phyloP scores from a whole-genome alignment of 768 basidiomycete species.

The Suillus plorans region DNA sequence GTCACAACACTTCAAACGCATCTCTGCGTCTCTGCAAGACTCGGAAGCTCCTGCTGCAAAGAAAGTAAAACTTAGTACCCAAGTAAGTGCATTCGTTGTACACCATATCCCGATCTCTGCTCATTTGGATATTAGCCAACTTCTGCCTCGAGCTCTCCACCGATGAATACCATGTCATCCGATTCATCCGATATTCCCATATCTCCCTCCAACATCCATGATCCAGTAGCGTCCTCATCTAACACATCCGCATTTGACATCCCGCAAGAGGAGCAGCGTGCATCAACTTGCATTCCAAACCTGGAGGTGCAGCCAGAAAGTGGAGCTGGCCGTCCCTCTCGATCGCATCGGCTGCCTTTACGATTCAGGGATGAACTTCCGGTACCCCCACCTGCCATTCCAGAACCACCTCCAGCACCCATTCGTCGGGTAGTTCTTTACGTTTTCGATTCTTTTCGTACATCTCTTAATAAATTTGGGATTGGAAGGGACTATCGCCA shows the following conservation, averaged over 20 bases:
- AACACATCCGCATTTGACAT: background rate
- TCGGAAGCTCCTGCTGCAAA: background rate
- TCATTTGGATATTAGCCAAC: background rate
- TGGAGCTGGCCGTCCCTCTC: background rate
- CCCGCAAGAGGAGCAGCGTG: background rate
- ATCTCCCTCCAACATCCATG: background rate
- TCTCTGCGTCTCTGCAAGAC: background rate
- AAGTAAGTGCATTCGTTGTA: too few species aligned
- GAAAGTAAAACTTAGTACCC: background rate
- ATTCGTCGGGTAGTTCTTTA: slow-evolving; percentile 9
- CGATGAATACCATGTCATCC: background rate
- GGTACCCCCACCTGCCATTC: slow-evolving; percentile 9
- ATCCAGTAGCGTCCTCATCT: background rate
- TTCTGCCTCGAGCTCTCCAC: background rate
- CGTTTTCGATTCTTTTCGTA: slow-evolving; percentile 15
- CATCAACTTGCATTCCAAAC: too few species aligned
- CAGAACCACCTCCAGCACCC: background rate
- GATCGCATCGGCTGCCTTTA: background rate
- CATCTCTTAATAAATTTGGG: slow-evolving; percentile 17
- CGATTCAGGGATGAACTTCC: slow-evolving; percentile 18
- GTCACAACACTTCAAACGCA: background rate
- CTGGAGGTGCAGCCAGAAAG: background rate
- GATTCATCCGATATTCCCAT: background rate
- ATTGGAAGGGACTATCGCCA: slow-evolving; percentile 15
- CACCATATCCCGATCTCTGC: too few species aligned